Percentiles rank a stretch among this genome's conserved stretches.
phyloP scores from a whole-genome alignment of 768 basidiomycete species.

The Strobilomyces echinocephalus region DNA sequence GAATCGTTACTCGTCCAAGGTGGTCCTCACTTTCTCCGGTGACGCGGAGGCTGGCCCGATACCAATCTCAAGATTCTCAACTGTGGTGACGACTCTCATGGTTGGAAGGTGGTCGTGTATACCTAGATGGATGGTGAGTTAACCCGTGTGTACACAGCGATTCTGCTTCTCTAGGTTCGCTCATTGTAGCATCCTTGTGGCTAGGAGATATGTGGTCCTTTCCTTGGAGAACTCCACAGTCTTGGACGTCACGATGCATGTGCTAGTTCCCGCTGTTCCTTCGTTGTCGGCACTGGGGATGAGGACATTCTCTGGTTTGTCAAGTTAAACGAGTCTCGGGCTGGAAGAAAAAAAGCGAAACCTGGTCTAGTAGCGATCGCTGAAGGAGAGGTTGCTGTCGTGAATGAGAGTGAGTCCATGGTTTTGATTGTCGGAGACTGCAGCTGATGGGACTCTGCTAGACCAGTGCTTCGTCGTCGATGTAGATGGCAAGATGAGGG shows the following conservation, averaged over 20 bases:
- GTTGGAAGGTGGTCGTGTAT: too few species aligned
- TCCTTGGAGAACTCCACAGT: too few species aligned
- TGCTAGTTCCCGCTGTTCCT: slow-evolving; percentile 31
- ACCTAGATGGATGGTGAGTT: too few species aligned
- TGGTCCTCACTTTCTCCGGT: too few species aligned
- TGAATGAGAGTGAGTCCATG: slow-evolving; percentile 67
- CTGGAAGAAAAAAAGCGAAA: slow-evolving; percentile 66
- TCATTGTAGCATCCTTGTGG: too few species aligned
- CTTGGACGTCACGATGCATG: slow-evolving; percentile 50
- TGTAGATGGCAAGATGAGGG: slow-evolving; percentile 50
- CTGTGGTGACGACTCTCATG: too few species aligned
- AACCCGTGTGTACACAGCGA: too few species aligned
- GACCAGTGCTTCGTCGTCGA: slow-evolving; percentile 68
- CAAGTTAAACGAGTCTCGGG: slow-evolving; percentile 83
- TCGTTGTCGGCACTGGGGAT: slow-evolving; percentile 38
- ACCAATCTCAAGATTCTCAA: too few species aligned
- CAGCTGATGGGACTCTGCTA: slow-evolving; percentile 25
- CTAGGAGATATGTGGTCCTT: too few species aligned
- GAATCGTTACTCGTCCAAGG: too few species aligned
- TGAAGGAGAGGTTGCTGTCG: slow-evolving; percentile 63
- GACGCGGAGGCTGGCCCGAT: too few species aligned
- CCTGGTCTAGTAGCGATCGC: slow-evolving; percentile 52
- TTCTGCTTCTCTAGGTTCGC: too few species aligned
- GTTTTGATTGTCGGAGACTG: not conserved
- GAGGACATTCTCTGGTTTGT: slow-evolving; percentile 70